Evolutionary conservation across 257 asterid species (phyloP).

Genomic region (Scutellaria barbata): DNA sequence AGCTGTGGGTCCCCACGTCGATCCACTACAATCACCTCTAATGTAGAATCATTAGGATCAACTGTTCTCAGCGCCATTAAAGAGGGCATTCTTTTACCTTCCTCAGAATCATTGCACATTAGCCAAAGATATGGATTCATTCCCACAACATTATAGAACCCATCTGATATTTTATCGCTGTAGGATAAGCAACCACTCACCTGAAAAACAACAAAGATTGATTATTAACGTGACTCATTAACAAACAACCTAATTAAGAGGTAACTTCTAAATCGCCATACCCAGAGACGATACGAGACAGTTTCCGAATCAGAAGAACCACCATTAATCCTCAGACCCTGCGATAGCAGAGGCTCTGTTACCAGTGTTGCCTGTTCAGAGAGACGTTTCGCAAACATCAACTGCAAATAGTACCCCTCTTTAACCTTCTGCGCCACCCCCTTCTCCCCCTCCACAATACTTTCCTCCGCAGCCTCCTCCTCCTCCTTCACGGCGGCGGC

Average conservation of each 20-base stretch:
- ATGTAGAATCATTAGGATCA: constrained; percentile 63
- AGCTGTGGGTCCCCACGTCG: constrained; percentile 79
- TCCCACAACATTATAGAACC: constrained; percentile 87
- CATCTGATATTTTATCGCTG: constrained; percentile 81
- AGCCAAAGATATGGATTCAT: constrained; percentile 91
- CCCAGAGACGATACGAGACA: constrained; percentile 90
- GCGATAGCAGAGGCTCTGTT: constrained; percentile 55
- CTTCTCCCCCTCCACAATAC: constrained; percentile 23
- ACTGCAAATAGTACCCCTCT: constrained; percentile 74
- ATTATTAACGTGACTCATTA: background rate
- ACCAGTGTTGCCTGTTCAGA: constrained; percentile 65
- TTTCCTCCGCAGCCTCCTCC: constrained; percentile 40
- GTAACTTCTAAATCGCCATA: constrained; percentile 31
- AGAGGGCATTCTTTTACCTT: constrained; percentile 79
- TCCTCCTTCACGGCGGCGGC: constrained; percentile 42
- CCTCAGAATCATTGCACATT: constrained; percentile 83
- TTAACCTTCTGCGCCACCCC: constrained; percentile 50
- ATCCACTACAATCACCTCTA: constrained; percentile 90
- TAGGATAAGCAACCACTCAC: constrained; percentile 91
- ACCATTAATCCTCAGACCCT: constrained; percentile 46
- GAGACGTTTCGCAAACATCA: constrained; percentile 70
- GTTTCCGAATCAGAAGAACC: constrained; percentile 63
- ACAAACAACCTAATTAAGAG: background rate
- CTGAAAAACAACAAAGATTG: constrained; percentile 46
- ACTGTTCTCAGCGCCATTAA: constrained; percentile 67